Base-by-base conservation (phyloP, 306 rosid genomes). In the Fagus crenata region DNA sequence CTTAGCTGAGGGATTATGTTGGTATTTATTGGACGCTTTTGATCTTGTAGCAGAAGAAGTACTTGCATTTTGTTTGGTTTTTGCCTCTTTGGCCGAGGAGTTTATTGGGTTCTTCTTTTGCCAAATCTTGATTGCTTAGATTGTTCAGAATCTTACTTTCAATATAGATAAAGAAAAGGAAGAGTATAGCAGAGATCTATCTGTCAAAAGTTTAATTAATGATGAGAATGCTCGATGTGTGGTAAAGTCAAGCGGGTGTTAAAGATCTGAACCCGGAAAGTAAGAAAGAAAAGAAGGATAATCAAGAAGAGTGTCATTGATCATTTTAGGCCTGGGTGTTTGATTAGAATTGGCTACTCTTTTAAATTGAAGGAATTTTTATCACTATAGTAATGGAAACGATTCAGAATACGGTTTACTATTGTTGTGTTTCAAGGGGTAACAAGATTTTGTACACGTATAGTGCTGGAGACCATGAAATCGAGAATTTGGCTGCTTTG, bases 391-490 rank as follows among this genome's bases (percentile, higher is more conserved):
- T 46, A 13, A 89, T 93, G 95, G 88, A 86, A 75, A 81, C 91
- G 1, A 79, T 87, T 84, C 95, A 82, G 76, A 83, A 84, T 76
- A 88, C 75, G 6, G 93, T 93, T 75, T 63, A 87, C 70, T 91
- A 91, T 79, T 91, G 98, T 58, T 93, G 95, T 83, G 95, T 88
- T 75, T 85, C 90, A 55, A 91, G 83, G 85, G 81, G 87, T 61
- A 85, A 69, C 55, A 82, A 86, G 7, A 56, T 93, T 78, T 82
- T 88, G 71, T 84, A 91, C 84, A 86, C 83, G 5, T 85, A 91
- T 82, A 88, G 81, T 37, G 75, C 79, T 46, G 95, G 88, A 41
- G 90, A 85, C 39, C 79, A 72, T 33, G 97, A 91, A 78, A 80
- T 82, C 69, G 93, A 82, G 76, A 89, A 78, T 35, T 68, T 89